phyloP scores from a whole-genome alignment of 108 stramenopile species.

The Cylindrotheca closterium region DNA sequence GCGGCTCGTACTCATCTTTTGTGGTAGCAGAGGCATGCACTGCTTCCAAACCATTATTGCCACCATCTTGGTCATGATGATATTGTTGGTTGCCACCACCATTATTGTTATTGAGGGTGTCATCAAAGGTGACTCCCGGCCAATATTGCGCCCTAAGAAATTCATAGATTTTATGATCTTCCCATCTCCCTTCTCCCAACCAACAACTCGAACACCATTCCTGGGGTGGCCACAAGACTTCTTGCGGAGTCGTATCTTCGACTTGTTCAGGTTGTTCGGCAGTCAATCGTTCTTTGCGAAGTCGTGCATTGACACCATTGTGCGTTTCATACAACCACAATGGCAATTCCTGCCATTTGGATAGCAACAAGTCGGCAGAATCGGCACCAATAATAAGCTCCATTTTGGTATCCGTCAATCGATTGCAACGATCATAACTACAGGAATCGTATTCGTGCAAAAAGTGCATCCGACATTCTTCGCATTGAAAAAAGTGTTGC shows the following conservation, averaged over 20 bases:
- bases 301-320: slow-evolving; percentile 39
- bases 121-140: slow-evolving; percentile 15
- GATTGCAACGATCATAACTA: slow-evolving; percentile 36
- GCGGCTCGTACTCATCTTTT: background rate
- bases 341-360: slow-evolving; percentile 38
- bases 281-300: slow-evolving; percentile 29
- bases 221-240: slow-evolving; percentile 49
- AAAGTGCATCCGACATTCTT: slow-evolving; percentile 36
- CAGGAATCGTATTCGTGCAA: slow-evolving; percentile 26
- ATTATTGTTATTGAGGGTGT: too few species aligned
- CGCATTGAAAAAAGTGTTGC: slow-evolving; percentile 43
- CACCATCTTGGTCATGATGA: slow-evolving; percentile 1
- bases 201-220: slow-evolving; percentile 46
- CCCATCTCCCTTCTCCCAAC: slow-evolving; percentile 46
- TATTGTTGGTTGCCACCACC: background rate
- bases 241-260: slow-evolving; percentile 15
- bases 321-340: slow-evolving; percentile 49
- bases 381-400: background rate
- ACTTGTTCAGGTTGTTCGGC: slow-evolving; percentile 9
- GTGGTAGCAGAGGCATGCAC: background rate
- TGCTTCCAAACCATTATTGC: slow-evolving; percentile 4
- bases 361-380: slow-evolving; percentile 24
- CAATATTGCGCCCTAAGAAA: slow-evolving; percentile 27
- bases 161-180: slow-evolving; percentile 31
- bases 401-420: slow-evolving; percentile 8